Percentiles rank a stretch among this genome's conserved stretches.
These are phyloP conservation scores for Aspergillus persii DNA, from an alignment of 2,329 filamentous ascomycete species.

Conservation along the genomic window DNA sequence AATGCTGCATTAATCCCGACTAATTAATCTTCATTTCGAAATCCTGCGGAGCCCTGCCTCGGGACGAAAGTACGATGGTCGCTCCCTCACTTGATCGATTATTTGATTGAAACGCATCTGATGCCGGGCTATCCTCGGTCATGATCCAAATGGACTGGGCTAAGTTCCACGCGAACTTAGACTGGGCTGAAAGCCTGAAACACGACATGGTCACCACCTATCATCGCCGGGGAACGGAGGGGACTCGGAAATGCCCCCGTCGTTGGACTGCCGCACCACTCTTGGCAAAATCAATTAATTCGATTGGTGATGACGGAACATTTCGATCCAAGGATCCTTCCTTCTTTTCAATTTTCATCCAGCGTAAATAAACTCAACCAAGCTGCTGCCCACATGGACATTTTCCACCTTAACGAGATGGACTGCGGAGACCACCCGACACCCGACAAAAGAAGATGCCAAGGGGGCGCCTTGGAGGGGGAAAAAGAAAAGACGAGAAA, in stretches of 20 bases:
- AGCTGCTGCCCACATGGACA: background rate
- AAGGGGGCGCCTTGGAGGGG: no score
- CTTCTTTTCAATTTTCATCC: background rate
- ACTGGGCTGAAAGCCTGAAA: constrained; percentile 10
- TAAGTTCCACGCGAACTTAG: constrained; percentile 7
- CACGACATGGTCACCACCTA: constrained; percentile 3
- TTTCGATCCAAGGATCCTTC: background rate
- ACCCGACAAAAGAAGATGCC: background rate
- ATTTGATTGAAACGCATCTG: background rate
- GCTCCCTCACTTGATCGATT: background rate
- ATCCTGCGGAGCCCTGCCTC: background rate
- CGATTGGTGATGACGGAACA: background rate
- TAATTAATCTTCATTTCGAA: background rate
- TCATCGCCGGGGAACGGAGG: constrained; percentile 6
- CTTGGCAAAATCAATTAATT: background rate
- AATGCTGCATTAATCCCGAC: background rate
- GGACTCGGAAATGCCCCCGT: constrained; percentile 8
- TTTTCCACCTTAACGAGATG: background rate
- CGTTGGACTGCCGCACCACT: background rate
- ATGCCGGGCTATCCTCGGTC: constrained; percentile 4
- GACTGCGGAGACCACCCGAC: background rate
- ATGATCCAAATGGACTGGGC: background rate
- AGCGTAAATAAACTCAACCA: background rate
- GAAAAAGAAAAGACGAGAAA: background rate
- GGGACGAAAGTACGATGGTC: background rate